phyloP scores from a whole-genome alignment of 441 rosid species.

The Euphorbia schlechtendalii region DNA sequence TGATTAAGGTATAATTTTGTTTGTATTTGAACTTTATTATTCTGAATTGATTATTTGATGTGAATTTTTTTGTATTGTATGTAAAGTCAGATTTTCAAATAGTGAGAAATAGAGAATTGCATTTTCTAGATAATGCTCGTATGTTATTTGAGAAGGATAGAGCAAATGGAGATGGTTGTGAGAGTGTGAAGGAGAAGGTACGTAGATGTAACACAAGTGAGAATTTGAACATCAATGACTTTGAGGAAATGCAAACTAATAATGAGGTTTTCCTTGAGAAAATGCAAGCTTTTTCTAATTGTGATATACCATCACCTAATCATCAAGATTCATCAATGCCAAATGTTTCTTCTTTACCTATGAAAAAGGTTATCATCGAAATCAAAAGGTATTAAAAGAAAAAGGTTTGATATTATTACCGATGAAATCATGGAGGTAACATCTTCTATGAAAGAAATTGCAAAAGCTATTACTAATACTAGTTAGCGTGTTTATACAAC shows the following conservation, averaged over 20 bases:
- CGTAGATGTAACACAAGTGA: not conserved
- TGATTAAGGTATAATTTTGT: not conserved
- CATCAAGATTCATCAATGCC: too few relatives aligned
- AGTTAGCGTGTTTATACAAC: not conserved
- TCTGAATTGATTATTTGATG: too few relatives aligned
- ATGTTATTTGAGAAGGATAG: not conserved
- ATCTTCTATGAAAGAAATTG: not conserved
- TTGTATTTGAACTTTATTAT: not conserved
- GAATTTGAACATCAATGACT: not conserved
- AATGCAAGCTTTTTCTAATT: too few relatives aligned
- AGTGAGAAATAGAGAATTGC: not conserved
- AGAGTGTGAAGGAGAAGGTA: not conserved
- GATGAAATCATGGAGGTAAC: not conserved
- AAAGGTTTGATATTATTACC: not conserved
- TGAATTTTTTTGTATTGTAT: too few relatives aligned
- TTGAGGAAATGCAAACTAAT: too few relatives aligned
- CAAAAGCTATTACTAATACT: constrained; percentile 2
- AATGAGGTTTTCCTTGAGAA: too few relatives aligned
- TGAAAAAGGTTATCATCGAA: not conserved
- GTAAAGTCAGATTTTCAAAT: too few relatives aligned
- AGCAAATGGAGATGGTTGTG: too few relatives aligned
- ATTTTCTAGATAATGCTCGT: not conserved
- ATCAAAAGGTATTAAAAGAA: not conserved
- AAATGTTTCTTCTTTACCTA: too few relatives aligned
- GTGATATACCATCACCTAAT: too few relatives aligned